phyloP scores from a whole-genome alignment of 2,329 filamentous ascomycete species.

The Byssoonygena ceratinophila region DNA sequence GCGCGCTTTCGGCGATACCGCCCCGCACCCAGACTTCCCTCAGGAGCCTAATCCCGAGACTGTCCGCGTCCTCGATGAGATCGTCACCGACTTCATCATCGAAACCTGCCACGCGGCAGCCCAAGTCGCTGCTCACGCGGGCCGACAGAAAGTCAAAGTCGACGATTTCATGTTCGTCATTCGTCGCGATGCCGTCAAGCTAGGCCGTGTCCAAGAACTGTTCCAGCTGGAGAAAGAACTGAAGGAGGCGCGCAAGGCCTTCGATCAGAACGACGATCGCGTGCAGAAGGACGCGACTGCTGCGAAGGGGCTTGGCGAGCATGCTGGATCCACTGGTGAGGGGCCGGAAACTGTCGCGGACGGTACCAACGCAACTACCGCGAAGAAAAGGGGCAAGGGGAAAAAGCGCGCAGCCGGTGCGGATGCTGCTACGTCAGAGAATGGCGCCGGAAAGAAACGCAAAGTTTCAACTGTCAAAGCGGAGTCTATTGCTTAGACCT shows the following conservation, averaged over 20 bases:
- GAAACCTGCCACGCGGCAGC: slow-evolving; percentile 86
- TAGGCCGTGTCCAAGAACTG: slow-evolving; percentile 82
- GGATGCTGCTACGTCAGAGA: slow-evolving; percentile 10
- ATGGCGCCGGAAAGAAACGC: slow-evolving; percentile 12
- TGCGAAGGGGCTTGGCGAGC: slow-evolving; percentile 27
- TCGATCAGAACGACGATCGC: slow-evolving; percentile 37
- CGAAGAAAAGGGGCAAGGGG: slow-evolving; percentile 21
- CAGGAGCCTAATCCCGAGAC: slow-evolving; percentile 70
- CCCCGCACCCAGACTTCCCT: slow-evolving; percentile 53
- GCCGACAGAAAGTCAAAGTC: slow-evolving; percentile 93
- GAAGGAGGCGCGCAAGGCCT: slow-evolving; percentile 63
- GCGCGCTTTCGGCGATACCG: slow-evolving; percentile 37
- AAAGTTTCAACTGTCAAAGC: slow-evolving; percentile 8
- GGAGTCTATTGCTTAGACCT: background rate
- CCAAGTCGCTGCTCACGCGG: slow-evolving; percentile 70
- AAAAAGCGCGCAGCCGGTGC: slow-evolving; percentile 1
- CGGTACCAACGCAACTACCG: background rate
- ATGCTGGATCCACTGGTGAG: slow-evolving; percentile 16
- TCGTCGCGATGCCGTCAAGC: slow-evolving; percentile 68
- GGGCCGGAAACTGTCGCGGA: slow-evolving; percentile 16
- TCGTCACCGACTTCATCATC: slow-evolving; percentile 92
- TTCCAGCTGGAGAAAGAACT: slow-evolving; percentile 80
- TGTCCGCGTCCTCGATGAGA: slow-evolving; percentile 80
- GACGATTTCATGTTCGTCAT: slow-evolving; percentile 96
- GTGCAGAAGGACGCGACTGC: slow-evolving; percentile 30